These are phyloP conservation scores for Aspergillus piperis DNA, from an alignment of 2,329 filamentous ascomycete genomes.

Conservation along the genomic window DNA sequence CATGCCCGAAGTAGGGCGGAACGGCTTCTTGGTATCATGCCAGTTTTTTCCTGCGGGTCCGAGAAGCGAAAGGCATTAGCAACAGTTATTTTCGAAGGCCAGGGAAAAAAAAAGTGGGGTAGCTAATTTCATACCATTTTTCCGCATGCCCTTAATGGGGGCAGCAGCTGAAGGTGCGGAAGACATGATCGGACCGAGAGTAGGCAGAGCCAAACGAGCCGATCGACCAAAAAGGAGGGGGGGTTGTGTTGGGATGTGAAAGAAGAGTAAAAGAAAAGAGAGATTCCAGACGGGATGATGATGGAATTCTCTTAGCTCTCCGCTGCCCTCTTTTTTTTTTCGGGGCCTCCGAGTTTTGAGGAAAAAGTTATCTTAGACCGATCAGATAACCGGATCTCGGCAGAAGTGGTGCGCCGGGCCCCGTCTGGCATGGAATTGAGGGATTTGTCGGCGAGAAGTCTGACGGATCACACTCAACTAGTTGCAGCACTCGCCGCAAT, in stretches of 20 bases:
- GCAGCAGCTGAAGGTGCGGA: conserved; percentile 37
- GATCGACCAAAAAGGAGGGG: conserved; percentile 6
- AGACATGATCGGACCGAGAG: conserved; percentile 46
- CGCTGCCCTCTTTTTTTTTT: conserved; percentile 19
- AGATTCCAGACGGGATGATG: neutral
- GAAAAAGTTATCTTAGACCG: conserved; percentile 41
- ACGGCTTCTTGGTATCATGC: conserved; percentile 80
- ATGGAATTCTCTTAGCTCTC: conserved; percentile 6
- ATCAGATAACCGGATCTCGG: conserved; percentile 49
- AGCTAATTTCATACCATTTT: conserved; percentile 66
- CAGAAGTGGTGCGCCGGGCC: conserved; percentile 23
- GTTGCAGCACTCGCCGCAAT: conserved; percentile 16
- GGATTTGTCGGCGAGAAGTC: conserved; percentile 19
- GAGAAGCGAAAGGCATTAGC: conserved; percentile 22
- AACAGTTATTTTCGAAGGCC: conserved; percentile 1
- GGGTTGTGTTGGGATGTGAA: neutral
- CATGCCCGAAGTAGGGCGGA: conserved; percentile 76
- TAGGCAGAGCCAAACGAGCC: neutral
- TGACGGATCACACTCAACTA: conserved; percentile 16
- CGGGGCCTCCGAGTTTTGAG: conserved; percentile 17
- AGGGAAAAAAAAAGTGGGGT: conserved; percentile 17
- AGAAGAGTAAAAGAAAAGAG: neutral
- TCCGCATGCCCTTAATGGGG: conserved; percentile 67
- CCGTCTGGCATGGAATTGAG: conserved; percentile 17
- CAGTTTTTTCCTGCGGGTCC: conserved; percentile 80